Conservation (phyloP, 306 rosid genomes). For the Rosa multiflora region DNA sequence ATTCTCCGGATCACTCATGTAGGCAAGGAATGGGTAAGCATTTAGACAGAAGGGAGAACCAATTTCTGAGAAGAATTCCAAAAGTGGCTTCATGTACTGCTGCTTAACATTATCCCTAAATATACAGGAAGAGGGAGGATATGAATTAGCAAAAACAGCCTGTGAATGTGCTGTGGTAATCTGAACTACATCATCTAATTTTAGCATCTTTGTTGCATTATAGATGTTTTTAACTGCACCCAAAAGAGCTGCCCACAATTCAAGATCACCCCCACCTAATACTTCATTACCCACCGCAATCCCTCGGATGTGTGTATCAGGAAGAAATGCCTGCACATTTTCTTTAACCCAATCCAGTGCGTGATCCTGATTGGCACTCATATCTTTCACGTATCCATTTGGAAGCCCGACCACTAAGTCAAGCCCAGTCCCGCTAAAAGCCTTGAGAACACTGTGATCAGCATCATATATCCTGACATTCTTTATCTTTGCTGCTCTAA, state of each 20-base stretch:
- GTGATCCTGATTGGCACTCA: slow-evolving; percentile 69
- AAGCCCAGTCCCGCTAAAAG: slow-evolving; percentile 85
- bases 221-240: slow-evolving; percentile 81
- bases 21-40: slow-evolving; percentile 83
- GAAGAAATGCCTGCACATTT: slow-evolving; percentile 82
- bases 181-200: slow-evolving; percentile 56
- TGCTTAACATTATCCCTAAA: slow-evolving; percentile 56
- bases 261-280: slow-evolving; percentile 59
- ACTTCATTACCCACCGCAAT: slow-evolving; percentile 92
- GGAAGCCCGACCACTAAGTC: slow-evolving; percentile 82
- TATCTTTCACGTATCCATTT: slow-evolving; percentile 60
- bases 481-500: slow-evolving; percentile 78
- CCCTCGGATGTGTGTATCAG: slow-evolving; percentile 66
- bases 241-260: slow-evolving; percentile 55
- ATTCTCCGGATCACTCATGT: slow-evolving; percentile 55
- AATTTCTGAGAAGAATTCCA: slow-evolving; percentile 77
- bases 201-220: slow-evolving; percentile 58
- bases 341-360: slow-evolving; percentile 91
- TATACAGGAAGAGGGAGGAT: slow-evolving; percentile 87
- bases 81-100: slow-evolving; percentile 83
- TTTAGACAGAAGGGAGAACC: slow-evolving; percentile 95
- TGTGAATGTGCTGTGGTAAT: slow-evolving; percentile 75
- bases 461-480: slow-evolving; percentile 84
- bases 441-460: slow-evolving; percentile 84
- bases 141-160: slow-evolving; percentile 73